A percentile compares a stretch with the other conserved stretches of the same genome.
Evolutionary conservation across 345 rosid species (phyloP).

Genomic region (Murraya koenigii): DNA sequence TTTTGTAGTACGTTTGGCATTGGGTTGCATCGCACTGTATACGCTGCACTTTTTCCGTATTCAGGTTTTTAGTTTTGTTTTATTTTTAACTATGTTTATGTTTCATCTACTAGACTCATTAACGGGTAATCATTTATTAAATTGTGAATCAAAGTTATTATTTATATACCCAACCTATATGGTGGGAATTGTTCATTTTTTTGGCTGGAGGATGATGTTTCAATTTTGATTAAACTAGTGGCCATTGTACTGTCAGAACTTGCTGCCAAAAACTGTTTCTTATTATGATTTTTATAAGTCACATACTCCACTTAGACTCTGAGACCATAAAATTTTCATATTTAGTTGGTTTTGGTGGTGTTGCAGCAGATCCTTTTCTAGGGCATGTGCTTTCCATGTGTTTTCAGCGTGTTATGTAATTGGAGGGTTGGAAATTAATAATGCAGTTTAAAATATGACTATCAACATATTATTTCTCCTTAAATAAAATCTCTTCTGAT

Average conservation of each 20-base stretch:
- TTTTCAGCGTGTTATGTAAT: neutral
- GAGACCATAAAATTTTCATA: neutral
- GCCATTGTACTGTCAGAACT: neutral
- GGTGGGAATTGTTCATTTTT: neutral
- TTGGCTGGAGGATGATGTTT: neutral
- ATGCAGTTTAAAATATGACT: neutral
- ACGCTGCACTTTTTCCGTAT: constrained; percentile 78
- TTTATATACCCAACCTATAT: neutral
- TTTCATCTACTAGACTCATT: neutral
- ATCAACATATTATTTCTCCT: neutral
- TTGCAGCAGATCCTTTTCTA: neutral
- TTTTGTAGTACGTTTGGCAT: constrained; percentile 67
- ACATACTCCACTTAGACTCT: neutral
- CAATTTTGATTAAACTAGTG: neutral
- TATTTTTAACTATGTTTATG: neutral
- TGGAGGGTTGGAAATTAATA: neutral
- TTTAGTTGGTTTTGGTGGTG: neutral
- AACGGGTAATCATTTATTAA: neutral
- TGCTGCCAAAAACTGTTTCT: neutral
- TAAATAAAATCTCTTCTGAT: neutral
- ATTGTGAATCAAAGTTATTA: neutral
- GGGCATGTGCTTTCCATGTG: neutral
- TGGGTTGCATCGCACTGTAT: constrained; percentile 68
- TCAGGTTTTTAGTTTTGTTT: constrained; percentile 54
- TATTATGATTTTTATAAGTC: neutral